Evolutionary conservation across 108 stramenopile genomes (phyloP), one percentile per base, ranked within the genome.

Genomic region (Epipyxis sp.): DNA sequence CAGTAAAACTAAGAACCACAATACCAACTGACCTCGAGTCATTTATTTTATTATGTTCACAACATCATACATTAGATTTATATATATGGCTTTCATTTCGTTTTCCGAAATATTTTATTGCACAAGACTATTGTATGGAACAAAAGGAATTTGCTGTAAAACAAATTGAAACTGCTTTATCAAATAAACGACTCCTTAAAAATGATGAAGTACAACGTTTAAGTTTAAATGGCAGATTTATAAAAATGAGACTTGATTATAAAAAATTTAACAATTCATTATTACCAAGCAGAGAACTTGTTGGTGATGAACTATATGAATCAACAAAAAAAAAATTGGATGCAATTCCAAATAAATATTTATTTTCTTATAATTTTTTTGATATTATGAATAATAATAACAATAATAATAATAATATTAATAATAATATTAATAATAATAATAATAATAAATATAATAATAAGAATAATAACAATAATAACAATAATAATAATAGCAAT

Each of bases 51-150:
- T 42, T 74, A 39, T 74, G 71, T 37, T 13, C 16, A 6, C 37
- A 74, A 37, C 71, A 74, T 42, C 40, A 37, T 42, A 42, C 50
- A 16, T 29, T 74, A 13, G 71, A 74, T 6, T 39, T 74, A 32
- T 74, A 74, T 32, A 16, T 74, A 6, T 74, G 71, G 71, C 71
- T 74, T 34, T 27, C 71, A 57, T 10, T 6, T 27, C 71, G 34
- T 42, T 74, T 74, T 42, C 71, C 71, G 13, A 74, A 6, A 3
- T 35, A 27, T 27, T 74, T 74, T 37, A 57, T 74, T 32, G 71
- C 40, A 27, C 3, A 25, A 27, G 71, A 74, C 3, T 43, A 3
- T 29, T 27, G 32, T 32, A 46, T 74, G 13, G 16, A 27, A 6
- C 16, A 30, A 32, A 74, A 74, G 71, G 34, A 27, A 13, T 74